Percentiles rank a stretch among this genome's conserved stretches.
Conservation (phyloP, 805 yeast species). For the Teunomyces pallodes region DNA sequence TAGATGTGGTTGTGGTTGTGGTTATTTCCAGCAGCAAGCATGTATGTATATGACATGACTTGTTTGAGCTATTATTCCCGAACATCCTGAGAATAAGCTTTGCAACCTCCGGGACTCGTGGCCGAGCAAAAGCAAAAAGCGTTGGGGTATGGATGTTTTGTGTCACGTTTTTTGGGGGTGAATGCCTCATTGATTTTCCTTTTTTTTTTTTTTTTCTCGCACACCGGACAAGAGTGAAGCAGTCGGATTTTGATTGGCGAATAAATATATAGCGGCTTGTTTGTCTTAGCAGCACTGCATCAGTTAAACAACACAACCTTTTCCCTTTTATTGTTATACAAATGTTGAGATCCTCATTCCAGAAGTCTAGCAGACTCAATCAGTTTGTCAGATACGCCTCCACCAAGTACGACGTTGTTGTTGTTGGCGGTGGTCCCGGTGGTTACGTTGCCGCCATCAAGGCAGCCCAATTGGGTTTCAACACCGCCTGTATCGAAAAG, state of each 20-base stretch:
- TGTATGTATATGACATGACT: too few relatives aligned
- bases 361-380: slow-evolving; percentile 14
- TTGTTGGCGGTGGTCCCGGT: slow-evolving; percentile 99
- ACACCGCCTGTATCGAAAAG: slow-evolving; percentile 96
- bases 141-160: background rate
- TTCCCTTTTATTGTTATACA: background rate
- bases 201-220: background rate
- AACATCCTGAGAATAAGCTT: background rate
- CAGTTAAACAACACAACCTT: background rate
- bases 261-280: slow-evolving; percentile 1
- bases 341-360: slow-evolving; percentile 16
- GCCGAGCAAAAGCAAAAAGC: background rate
- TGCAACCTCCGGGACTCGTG: background rate
- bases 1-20: too few relatives aligned
- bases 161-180: background rate
- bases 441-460: slow-evolving; percentile 99
- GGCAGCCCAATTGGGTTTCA: slow-evolving; percentile 93
- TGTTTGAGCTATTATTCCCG: too few relatives aligned
- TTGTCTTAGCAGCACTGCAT: background rate
- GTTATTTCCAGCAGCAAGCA: background rate
- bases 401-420: slow-evolving; percentile 77
- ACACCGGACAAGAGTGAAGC: slow-evolving; percentile 1
- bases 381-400: slow-evolving; percentile 43
- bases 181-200: background rate
- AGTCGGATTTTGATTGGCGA: slow-evolving; percentile 1